phyloP scores from a whole-genome alignment of 2,329 filamentous ascomycete species.

The Zopfia rhizophila region DNA sequence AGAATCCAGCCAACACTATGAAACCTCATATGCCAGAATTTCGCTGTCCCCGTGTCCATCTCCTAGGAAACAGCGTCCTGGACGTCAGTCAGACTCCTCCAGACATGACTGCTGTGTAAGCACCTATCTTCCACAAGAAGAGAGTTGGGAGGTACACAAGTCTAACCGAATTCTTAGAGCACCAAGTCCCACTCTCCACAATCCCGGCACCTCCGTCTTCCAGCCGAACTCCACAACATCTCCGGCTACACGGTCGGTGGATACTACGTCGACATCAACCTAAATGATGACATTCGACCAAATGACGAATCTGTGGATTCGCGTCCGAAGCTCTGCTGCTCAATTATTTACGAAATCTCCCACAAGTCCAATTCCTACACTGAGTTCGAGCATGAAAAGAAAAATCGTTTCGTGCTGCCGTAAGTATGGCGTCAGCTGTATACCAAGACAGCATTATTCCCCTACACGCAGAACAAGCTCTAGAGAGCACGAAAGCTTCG shows the following conservation, averaged over 20 bases:
- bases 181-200: too few species aligned
- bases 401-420: background rate
- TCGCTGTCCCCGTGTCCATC: too few species aligned
- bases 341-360: background rate
- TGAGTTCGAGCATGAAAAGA: background rate
- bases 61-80: too few species aligned
- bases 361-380: constrained; percentile 1
- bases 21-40: too few species aligned
- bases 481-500: too few species aligned
- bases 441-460: constrained; percentile 10
- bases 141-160: too few species aligned
- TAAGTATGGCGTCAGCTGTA: constrained; percentile 16
- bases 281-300: background rate
- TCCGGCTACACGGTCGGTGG: constrained; percentile 4
- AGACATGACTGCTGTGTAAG: too few species aligned
- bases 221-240: constrained; percentile 19
- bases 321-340: background rate
- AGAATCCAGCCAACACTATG: too few species aligned
- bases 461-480: constrained; percentile 11
- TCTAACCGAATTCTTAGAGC: too few species aligned
- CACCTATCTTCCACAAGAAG: too few species aligned
- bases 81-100: too few species aligned
- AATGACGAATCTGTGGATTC: background rate
- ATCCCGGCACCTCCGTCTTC: constrained; percentile 11
- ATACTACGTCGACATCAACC: background rate